Conservation (phyloP, 169 alveolate species). For the Plasmodium gonderi region DNA sequence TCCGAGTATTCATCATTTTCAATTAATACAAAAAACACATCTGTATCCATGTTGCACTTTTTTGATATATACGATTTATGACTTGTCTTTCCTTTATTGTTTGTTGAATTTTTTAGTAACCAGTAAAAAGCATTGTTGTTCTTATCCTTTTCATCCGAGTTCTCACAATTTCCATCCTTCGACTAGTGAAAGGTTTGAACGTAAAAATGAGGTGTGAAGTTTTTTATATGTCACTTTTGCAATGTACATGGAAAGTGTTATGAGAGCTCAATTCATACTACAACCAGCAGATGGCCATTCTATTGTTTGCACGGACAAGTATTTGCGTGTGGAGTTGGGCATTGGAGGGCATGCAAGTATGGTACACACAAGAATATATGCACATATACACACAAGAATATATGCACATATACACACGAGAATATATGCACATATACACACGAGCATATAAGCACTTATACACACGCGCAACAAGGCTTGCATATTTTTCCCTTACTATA, state of each 20-base stretch:
- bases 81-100: constrained; percentile 18
- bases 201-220: background rate
- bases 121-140: constrained; percentile 31
- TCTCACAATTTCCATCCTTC: constrained; percentile 23
- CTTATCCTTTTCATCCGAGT: background rate
- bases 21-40: constrained; percentile 45
- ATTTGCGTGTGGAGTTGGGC: too few relatives aligned
- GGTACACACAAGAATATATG: too few relatives aligned
- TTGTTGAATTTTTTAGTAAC: constrained; percentile 57
- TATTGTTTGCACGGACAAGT: too few relatives aligned
- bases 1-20: constrained; percentile 75
- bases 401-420: background rate
- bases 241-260: background rate
- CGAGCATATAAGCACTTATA: background rate
- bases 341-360: too few relatives aligned
- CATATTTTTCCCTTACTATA: constrained; percentile 46
- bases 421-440: too few relatives aligned
- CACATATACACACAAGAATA: background rate
- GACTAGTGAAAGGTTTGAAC: constrained; percentile 5
- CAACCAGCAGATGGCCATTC: too few relatives aligned
- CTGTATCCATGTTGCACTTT: constrained; percentile 74
- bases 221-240: background rate
- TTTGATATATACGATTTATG: constrained; percentile 62
- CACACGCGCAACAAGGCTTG: background rate
- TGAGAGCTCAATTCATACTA: too few relatives aligned